Percentiles rank a stretch among this genome's conserved stretches.
phyloP scores from a whole-genome alignment of 176 grass and related monocot genomes.

The Rhynchospora pubera region DNA sequence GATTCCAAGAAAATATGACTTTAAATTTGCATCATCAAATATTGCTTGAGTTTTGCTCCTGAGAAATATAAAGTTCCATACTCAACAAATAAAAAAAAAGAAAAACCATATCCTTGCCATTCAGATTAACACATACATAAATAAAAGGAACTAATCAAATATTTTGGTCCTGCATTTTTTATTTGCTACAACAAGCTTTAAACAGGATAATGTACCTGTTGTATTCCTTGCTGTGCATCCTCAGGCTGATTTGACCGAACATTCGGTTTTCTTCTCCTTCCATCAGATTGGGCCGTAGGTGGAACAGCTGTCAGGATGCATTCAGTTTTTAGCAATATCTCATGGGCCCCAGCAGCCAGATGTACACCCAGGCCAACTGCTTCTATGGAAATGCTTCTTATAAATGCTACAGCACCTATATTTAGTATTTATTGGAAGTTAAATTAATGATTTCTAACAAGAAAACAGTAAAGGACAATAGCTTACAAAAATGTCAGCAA shows the following conservation, averaged over 20 bases:
- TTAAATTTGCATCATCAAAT: too few relatives aligned
- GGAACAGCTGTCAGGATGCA: conserved; percentile 52
- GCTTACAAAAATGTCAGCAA: background rate
- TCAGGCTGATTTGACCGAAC: conserved; percentile 80
- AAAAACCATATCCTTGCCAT: too few relatives aligned
- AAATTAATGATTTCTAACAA: conserved; percentile 15
- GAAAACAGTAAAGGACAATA: background rate
- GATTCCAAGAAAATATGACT: background rate
- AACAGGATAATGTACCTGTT: conserved; percentile 49
- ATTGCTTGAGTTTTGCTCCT: too few relatives aligned
- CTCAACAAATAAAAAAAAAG: too few relatives aligned
- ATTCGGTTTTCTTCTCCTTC: conserved; percentile 50
- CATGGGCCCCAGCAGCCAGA: conserved; percentile 89
- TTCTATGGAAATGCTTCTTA: conserved; percentile 88
- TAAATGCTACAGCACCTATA: conserved; percentile 77
- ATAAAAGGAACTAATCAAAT: background rate
- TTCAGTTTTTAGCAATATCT: conserved; percentile 82
- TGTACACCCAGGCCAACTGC: conserved; percentile 90
- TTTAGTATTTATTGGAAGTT: background rate
- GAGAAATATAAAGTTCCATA: too few relatives aligned
- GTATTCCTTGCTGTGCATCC: conserved; percentile 76
- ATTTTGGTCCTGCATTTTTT: background rate
- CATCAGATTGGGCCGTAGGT: conserved; percentile 31
- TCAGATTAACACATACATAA: background rate
- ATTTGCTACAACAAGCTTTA: background rate